Evolutionary conservation across 208 protist species (phyloP), one percentile per base, ranked within the genome.

Genomic region (Jaenimonas drosophilae): DNA sequence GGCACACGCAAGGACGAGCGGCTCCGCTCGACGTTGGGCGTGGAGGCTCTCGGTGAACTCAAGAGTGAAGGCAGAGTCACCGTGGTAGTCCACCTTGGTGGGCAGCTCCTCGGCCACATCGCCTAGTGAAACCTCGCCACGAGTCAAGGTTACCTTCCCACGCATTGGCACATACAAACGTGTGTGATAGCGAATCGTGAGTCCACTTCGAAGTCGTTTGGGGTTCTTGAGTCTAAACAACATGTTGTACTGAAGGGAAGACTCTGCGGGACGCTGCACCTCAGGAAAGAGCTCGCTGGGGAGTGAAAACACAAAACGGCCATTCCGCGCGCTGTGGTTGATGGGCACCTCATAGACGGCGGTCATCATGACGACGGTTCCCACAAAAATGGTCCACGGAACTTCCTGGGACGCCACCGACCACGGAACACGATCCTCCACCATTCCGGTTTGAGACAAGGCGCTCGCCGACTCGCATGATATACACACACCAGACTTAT

Each of bases 271-370:
- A 19, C 52, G 56, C 37, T 45, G 36, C 26, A 61, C 54, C 1
- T 38, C 26, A 3, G 74, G 77, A 41, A 91, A 71, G 25, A 91
- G 60, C 9, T 66, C 63, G 0, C 54, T 49, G 0, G 79, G 72
- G 23, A 91, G 49, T 17, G 41, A 39, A 12, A 90, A 45, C 41
- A 62, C 61, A 42, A 58, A 58, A n/a, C 26, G 17, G 16, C 54
- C 51, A 9, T 34, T 36, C 32, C 63, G 44, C 1, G 61, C 49
- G 21, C 44, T 42, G 0, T 43, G 44, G 23, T 44, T 36, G 27
- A 85, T 62, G 26, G 71, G 61, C 29, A 70, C 72, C 46, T 67
- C 37, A 49, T 88, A 91, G 23, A 58, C 63, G 12, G 73, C 73
- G 24, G 43, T 52, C 42, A 77, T 54, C 24, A 59, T 43, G 0